phyloP scores from a whole-genome alignment of 208 protist species.

The Leishmania aethiopica region DNA sequence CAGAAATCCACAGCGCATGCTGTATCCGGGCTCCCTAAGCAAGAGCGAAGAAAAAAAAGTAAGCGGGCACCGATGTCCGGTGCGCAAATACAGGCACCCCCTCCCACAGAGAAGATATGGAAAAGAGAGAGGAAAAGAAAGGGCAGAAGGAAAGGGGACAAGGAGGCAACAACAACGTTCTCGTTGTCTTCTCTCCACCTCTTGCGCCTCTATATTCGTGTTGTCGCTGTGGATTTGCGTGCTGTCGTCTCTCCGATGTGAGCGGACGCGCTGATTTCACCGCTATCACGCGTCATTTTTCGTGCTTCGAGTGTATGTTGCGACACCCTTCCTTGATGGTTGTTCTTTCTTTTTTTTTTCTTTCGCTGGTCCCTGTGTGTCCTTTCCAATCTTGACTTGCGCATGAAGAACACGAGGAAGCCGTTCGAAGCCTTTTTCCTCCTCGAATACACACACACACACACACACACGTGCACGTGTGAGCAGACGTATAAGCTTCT shows the following conservation, averaged over 20 bases:
- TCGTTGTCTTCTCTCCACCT: neutral
- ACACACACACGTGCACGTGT: neutral
- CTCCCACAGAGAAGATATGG: too few relatives aligned
- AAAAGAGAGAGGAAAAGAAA: neutral
- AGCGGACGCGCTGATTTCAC: neutral
- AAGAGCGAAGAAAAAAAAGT: neutral
- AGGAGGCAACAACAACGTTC: neutral
- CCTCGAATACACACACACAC: neutral
- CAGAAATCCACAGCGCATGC: too few relatives aligned
- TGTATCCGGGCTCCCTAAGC: too few relatives aligned
- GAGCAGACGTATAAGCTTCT: neutral
- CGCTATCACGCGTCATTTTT: neutral
- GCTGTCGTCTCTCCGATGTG: neutral
- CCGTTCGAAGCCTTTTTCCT: neutral
- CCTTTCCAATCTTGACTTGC: neutral
- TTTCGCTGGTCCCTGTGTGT: neutral
- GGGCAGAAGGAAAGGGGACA: neutral
- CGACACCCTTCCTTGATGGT: neutral
- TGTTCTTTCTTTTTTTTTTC: neutral
- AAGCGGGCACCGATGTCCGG: neutral
- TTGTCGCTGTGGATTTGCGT: neutral
- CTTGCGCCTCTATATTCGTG: neutral
- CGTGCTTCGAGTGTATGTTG: neutral
- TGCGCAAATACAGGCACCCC: too few relatives aligned
- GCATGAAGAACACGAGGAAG: neutral